Evolutionary conservation across 2,329 filamentous ascomycete genomes (phyloP).

Genomic region (Pezicula neosporulosa): DNA sequence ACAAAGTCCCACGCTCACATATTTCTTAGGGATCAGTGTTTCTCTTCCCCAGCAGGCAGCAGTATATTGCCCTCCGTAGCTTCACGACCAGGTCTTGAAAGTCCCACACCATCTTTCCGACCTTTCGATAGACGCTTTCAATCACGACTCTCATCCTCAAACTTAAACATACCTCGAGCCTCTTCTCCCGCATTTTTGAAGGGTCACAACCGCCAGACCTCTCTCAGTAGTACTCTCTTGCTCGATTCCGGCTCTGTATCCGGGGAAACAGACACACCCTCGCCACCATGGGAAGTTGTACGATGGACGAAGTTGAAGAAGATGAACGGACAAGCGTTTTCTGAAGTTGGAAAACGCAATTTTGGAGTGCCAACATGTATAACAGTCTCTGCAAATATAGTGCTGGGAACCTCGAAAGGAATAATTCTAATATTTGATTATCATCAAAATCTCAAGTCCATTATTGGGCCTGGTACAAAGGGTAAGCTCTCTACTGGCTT

Average conservation of each 20-base stretch:
- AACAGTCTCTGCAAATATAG: conserved; percentile 81
- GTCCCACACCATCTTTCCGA: conserved; percentile 78
- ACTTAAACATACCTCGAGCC: conserved; percentile 59
- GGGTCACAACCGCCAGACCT: conserved; percentile 78
- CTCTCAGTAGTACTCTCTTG: conserved; percentile 67
- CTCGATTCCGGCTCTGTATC: conserved; percentile 40
- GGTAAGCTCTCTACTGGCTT: conserved; percentile 43
- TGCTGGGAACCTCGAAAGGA: conserved; percentile 89
- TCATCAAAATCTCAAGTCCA: conserved; percentile 89
- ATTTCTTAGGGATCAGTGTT: conserved; percentile 50
- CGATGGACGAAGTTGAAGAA: conserved; percentile 93
- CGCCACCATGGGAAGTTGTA: conserved; percentile 93
- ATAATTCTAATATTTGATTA: conserved; percentile 97
- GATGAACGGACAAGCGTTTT: conserved; percentile 85
- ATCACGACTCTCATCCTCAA: conserved; percentile 67
- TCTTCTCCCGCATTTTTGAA: conserved; percentile 68
- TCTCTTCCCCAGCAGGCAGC: conserved; percentile 70
- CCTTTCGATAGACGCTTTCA: conserved; percentile 96
- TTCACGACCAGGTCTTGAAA: conserved; percentile 61
- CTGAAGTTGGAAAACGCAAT: conserved; percentile 85
- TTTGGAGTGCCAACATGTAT: conserved; percentile 91
- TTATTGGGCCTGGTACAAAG: conserved; percentile 91
- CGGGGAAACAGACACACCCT: conserved; percentile 65
- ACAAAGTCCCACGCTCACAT: conserved; percentile 25
- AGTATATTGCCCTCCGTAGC: conserved; percentile 68